Evolutionary conservation across 2,329 filamentous ascomycete genomes (phyloP), one percentile per base, ranked within the genome.

Genomic region (Volutella citrinella): DNA sequence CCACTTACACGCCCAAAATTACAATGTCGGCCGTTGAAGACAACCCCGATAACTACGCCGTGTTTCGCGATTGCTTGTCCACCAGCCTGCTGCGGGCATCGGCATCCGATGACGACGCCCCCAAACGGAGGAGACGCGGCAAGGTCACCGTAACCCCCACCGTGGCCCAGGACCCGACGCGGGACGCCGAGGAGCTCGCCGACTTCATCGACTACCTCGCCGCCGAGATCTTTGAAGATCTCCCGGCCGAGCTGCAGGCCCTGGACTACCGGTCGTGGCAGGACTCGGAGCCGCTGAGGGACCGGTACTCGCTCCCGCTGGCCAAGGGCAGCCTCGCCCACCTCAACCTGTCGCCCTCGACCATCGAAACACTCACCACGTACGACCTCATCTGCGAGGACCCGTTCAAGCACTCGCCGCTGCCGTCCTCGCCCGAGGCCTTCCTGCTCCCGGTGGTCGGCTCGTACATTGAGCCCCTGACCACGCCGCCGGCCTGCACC

Each of bases 171-270:
- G 38, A 47, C 17, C 33, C 46, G 35, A 35, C 36, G 36, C 40
- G 35, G 24, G 55, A 77, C 46, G 76, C 75, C 6, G 82, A 84
- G 47, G 86, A 90, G 34, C 63, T 93, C 15, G 76, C 78, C 17
- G 88, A 94, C 2, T 94, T 94, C 60, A 80, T 86, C 34, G 81
- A 90, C 67, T 93, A 90, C 59, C 73, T 93, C 19, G 80, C 86
- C 16, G 62, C 66, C 29, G 76, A 85, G 54, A 77, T 82, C 33
- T 94, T 91, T 59, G 62, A 70, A 6, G 68, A 64, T 21, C 71
- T 94, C 2, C 85, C 86, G 0, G 15, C 53, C 0, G 66, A 74
- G 13, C 66, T 93, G 1, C 74, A 78, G 45, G 69, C 66, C 3
- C 63, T 91, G 4, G 74, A 78, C 17, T 78, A 87, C 60, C 60